Conservation (phyloP, 2,329 filamentous ascomycete genomes). For the Diaporthe destruens region DNA sequence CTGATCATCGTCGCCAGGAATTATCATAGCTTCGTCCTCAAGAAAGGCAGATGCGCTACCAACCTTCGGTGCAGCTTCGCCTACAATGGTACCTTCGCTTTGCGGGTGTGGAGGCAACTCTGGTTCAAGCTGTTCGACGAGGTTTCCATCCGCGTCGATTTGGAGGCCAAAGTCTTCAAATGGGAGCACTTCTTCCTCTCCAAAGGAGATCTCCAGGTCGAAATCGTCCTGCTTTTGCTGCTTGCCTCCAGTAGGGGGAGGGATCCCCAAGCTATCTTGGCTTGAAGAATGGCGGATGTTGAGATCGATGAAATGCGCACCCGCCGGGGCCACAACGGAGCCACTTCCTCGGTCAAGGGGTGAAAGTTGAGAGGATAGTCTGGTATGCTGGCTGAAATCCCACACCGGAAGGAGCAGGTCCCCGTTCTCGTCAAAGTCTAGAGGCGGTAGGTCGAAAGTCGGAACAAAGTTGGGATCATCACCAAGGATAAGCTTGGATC, state of each 20-base stretch:
- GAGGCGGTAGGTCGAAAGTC: conserved; percentile 70
- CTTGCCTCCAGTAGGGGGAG: conserved; percentile 41
- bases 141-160: conserved; percentile 66
- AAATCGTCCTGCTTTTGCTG: conserved; percentile 48
- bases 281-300: conserved; percentile 42
- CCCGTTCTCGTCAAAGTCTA: conserved; percentile 60
- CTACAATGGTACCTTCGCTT: conserved; percentile 19
- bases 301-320: conserved; percentile 41
- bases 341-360: conserved; percentile 52
- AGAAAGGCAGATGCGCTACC: conserved; percentile 28
- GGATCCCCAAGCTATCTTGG: conserved; percentile 41
- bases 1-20: conserved; percentile 48
- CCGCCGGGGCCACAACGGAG: conserved; percentile 50
- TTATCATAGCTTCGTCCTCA: conserved; percentile 35
- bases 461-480: conserved; percentile 88
- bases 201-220: conserved; percentile 47
- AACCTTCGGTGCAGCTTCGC: conserved; percentile 6
- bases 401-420: conserved; percentile 47
- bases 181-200: conserved; percentile 55
- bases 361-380: conserved; percentile 60
- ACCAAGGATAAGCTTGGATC: conserved; percentile 79
- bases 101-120: conserved; percentile 58
- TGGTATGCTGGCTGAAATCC: conserved; percentile 54
- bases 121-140: conserved; percentile 60
- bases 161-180: conserved; percentile 59